A percentile compares a stretch with the other conserved stretches of the same genome.
Evolutionary conservation across 768 basidiomycete species (phyloP).

Genomic region (Boletus subcaerulescens): DNA sequence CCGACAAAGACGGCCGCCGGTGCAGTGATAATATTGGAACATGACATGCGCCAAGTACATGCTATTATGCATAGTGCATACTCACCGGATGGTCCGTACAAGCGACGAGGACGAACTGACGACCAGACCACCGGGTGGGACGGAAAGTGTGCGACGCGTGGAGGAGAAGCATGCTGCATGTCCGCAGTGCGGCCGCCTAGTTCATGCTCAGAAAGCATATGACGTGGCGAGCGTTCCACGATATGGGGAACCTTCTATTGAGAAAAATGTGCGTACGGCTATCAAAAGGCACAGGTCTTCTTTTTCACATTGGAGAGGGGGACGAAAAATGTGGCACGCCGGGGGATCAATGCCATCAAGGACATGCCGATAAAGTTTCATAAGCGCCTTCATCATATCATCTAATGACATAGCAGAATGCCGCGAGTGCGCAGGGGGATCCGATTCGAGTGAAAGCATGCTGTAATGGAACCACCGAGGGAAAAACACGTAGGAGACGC

Average conservation of each 20-base stretch:
- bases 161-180: slow-evolving; percentile 10
- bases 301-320: slow-evolving; percentile 18
- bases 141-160: slow-evolving; percentile 1
- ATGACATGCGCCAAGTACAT: slow-evolving; percentile 3
- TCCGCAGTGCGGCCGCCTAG: slow-evolving; percentile 26
- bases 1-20: slow-evolving; percentile 2
- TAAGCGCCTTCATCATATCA: slow-evolving; percentile 24
- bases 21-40: slow-evolving; percentile 7
- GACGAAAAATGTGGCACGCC: slow-evolving; percentile 20
- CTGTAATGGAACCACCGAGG: slow-evolving; percentile 22
- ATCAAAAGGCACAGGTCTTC: slow-evolving; percentile 26
- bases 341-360: slow-evolving; percentile 29
- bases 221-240: slow-evolving; percentile 22
- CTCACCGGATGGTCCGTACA: background rate
- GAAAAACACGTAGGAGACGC: slow-evolving; percentile 10
- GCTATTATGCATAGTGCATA: background rate
- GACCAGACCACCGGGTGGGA: background rate
- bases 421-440: slow-evolving; percentile 11
- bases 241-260: slow-evolving; percentile 17
- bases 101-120: background rate
- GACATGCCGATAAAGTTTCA: slow-evolving; percentile 28
- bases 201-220: slow-evolving; percentile 6
- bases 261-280: slow-evolving; percentile 17
- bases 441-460: slow-evolving; percentile 14
- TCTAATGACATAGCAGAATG: slow-evolving; percentile 20